Evolutionary conservation across 306 rosid species (phyloP), one percentile per base, ranked within the genome.

Genomic region (Trifolium subterraneum): DNA sequence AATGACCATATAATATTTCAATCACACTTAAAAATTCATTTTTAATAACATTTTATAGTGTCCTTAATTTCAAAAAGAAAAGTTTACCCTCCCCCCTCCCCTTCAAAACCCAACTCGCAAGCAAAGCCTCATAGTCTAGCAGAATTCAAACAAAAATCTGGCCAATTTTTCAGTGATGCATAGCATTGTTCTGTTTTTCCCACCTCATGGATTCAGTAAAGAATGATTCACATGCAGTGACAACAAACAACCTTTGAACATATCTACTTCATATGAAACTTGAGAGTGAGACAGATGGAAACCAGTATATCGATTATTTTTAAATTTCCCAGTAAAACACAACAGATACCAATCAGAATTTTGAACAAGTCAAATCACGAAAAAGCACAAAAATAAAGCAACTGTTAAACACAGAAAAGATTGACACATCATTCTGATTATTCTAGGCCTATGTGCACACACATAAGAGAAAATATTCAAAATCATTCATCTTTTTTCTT

Each of bases 391-490:
- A 58, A 59, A n/a, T 72, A 7, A 71, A 65, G 67, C 9, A 48
- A 12, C 65, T 51, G 63, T 68, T 33, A 27, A 58, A 31, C 66
- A 51, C 33, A 39, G 60, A 63, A 50, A 39, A 4, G 6, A 44
- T 31, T 14, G 39, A 35, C 16, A 68, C 68, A 75, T n/a, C 42
- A 73, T 63, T 41, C 55, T 62, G 56, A 31, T 45, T 68, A 42
- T 58, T 44, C 8, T 3, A 52, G 42, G 47, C 31, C 35, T 59
- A 19, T 11, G 4, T 48, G 41, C 29, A 63, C 41, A 70, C 45
- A 4, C 13, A 44, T 12, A 39, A 61, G 31, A 56, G 10, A 74
- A 65, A 64, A 38, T 41, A 58, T 70, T 73, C 44, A 70, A 23
- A 41, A 63, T 1, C 5, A 2, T 19, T 62, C 63, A 1, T 39